Conservation (phyloP, 768 basidiomycete species). For the Podaxis mareebaensis region DNA sequence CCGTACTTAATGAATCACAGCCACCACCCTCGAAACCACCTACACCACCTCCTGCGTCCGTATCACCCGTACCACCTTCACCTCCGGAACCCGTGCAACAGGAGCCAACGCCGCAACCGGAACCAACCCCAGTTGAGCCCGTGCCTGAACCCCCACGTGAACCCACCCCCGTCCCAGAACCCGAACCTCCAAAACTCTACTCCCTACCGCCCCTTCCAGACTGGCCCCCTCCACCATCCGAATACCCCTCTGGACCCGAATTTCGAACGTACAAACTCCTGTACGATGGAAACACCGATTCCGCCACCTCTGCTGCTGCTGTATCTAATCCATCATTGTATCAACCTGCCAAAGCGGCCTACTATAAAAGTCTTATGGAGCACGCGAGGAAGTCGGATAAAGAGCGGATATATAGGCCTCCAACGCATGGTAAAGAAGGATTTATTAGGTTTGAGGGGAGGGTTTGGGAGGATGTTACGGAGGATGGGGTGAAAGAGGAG, state of each 20-base stretch:
- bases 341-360: constrained; percentile 22
- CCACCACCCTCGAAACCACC: constrained; percentile 24
- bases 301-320: constrained; percentile 27
- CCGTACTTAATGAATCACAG: constrained; percentile 9
- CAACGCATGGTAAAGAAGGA: constrained; percentile 56
- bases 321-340: constrained; percentile 21
- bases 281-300: constrained; percentile 60
- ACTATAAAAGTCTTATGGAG: constrained; percentile 41
- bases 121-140: constrained; percentile 17
- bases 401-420: constrained; percentile 27
- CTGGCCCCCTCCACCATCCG: constrained; percentile 61
- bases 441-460: constrained; percentile 58
- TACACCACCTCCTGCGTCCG: constrained; percentile 22
- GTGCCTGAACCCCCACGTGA: constrained; percentile 12
- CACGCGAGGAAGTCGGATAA: constrained; percentile 33
- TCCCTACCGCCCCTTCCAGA: constrained; percentile 38
- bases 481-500: constrained; percentile 30
- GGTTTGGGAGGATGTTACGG: constrained; percentile 39
- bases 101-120: constrained; percentile 13
- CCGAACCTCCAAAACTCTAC: constrained; percentile 25
- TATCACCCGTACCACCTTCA: constrained; percentile 29
- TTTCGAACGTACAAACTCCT: constrained; percentile 57
- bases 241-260: constrained; percentile 37
- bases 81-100: constrained; percentile 14
- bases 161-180: not conserved